Conservation (phyloP, 2,329 filamentous ascomycete genomes). For the Drechslerella dactyloides region DNA sequence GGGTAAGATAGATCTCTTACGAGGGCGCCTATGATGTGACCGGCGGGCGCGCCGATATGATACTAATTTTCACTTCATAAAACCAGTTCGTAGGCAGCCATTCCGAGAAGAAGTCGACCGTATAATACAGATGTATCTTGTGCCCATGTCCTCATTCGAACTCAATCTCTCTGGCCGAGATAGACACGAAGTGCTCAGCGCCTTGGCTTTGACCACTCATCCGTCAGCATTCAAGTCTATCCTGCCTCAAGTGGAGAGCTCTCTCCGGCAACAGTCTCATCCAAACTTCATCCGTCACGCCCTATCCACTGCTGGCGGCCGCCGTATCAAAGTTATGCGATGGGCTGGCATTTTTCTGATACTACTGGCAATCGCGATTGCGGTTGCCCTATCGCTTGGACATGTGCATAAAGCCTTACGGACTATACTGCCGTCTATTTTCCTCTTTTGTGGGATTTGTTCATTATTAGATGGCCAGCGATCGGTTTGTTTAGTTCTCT, state of each 20-base stretch:
- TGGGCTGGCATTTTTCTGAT: slow-evolving; percentile 34
- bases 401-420: slow-evolving; percentile 21
- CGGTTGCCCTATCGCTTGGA: slow-evolving; percentile 27
- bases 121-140: slow-evolving; percentile 76
- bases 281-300: slow-evolving; percentile 84
- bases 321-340: slow-evolving; percentile 64
- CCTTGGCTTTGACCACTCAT: slow-evolving; percentile 76
- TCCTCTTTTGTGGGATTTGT: slow-evolving; percentile 30
- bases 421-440: slow-evolving; percentile 7
- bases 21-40: too few relatives aligned
- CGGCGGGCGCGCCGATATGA: too few relatives aligned
- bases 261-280: slow-evolving; percentile 75
- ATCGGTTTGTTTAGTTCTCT: slow-evolving; percentile 29
- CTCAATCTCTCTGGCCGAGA: slow-evolving; percentile 75
- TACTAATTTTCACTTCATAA: neutral
- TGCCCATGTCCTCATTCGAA: slow-evolving; percentile 70
- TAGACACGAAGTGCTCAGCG: slow-evolving; percentile 68
- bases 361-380: slow-evolving; percentile 22
- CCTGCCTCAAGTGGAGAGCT: slow-evolving; percentile 69
- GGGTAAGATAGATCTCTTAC: neutral
- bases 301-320: slow-evolving; percentile 78
- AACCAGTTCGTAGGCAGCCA: slow-evolving; percentile 74
- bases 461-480: slow-evolving; percentile 36
- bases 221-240: slow-evolving; percentile 72
- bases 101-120: slow-evolving; percentile 76